Evolutionary conservation across 2,329 filamentous ascomycete genomes (phyloP), one percentile per base, ranked within the genome.

Genomic region (Pseudogymnoascus pannorum): DNA sequence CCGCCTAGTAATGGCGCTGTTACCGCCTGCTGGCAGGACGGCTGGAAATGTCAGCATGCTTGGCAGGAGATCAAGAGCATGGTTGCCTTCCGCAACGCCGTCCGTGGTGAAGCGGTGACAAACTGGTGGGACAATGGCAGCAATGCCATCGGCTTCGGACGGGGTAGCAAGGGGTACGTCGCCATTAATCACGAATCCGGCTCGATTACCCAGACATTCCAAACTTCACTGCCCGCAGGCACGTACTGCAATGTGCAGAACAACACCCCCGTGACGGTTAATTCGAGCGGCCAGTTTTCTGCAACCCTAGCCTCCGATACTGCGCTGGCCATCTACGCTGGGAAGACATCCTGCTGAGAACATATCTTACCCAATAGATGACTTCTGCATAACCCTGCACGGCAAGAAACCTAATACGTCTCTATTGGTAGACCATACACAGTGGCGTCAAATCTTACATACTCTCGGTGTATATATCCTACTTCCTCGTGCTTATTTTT

Each of bases 311-410:
- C 7, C 24, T 9, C 44, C n/a, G n/a, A 51, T 51, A 51, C 24
- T 4, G 44, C 44, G 24, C 24, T 51, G 7, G 44, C 44, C n/a
- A 51, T 51, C 14, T 51, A 51, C 24, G 44, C 44, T 3, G 44
- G 44, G 44, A 51, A 51, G 44, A 51, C 44, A 51, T 51, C 44
- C 44, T 51, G 44, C 44, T 51, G 44, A 51, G 44, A 51, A 8
- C 24, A 14, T 51, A 5, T 51, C 24, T 14, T 51, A 26, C 8
- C 6, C 26, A 4, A 2, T 26, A 51, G 24, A 2, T 51, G 24
- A 16, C 14, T 29, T 29, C 1, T 29, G 8, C 9, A 5, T n/a
- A 7, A 3, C 4, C 44, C 24, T 51, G 22, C 1, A 29, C 1
- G 24, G 44, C 44, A 51, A 12, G 44, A n/a, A 16, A 29, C 22